Conservation (phyloP, 2,329 filamentous ascomycete genomes). For the Sarocladium strictum region DNA sequence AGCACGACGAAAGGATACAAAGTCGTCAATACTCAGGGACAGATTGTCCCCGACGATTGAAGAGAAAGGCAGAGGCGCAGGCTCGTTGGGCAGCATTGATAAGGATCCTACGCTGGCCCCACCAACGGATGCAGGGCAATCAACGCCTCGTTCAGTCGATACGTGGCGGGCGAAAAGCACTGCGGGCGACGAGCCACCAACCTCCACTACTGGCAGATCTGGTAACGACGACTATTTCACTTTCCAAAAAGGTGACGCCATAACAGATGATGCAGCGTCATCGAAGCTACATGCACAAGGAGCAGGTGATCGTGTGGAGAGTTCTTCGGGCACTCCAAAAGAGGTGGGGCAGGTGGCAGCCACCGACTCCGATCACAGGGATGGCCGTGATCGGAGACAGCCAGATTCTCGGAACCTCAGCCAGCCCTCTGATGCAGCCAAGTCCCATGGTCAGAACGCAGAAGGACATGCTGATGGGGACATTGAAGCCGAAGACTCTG, state of each 20-base stretch:
- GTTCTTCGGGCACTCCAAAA: constrained; percentile 12
- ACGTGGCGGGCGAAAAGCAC: background rate
- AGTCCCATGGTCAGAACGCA: constrained; percentile 23
- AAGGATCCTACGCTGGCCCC: background rate
- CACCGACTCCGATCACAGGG: constrained; percentile 15
- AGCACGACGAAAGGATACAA: constrained; percentile 45
- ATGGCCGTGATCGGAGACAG: background rate
- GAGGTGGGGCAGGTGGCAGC: constrained; percentile 19
- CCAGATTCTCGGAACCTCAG: background rate
- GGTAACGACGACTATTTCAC: constrained; percentile 21
- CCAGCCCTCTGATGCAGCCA: background rate
- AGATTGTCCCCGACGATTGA: constrained; percentile 33
- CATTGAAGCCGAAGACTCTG: constrained; percentile 53
- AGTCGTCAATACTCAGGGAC: constrained; percentile 29
- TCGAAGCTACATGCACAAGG: constrained; percentile 14
- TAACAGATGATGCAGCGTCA: constrained; percentile 10
- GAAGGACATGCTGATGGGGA: constrained; percentile 14
- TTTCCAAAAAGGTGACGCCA: constrained; percentile 10
- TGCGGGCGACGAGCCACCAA: background rate
- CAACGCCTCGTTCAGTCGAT: constrained; percentile 2
- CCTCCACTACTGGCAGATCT: background rate
- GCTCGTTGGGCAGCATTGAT: constrained; percentile 5
- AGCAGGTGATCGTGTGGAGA: constrained; percentile 16
- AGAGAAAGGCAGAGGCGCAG: constrained; percentile 16
- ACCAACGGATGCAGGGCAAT: background rate